phyloP scores from a whole-genome alignment of 2,329 filamentous ascomycete species.

The Tricladium varicosporioides region DNA sequence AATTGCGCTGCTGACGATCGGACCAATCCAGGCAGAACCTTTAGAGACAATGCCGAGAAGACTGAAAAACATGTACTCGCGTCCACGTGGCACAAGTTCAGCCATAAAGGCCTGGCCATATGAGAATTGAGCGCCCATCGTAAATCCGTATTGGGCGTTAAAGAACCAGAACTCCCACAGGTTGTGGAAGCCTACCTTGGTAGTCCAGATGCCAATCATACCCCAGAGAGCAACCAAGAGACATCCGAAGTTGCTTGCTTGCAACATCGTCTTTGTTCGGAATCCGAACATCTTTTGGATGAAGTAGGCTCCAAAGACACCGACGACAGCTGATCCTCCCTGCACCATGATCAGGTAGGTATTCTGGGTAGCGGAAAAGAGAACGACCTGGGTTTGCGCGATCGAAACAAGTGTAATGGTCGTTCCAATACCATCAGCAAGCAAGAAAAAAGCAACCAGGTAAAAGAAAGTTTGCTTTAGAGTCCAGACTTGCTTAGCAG shows the following conservation, averaged over 20 bases:
- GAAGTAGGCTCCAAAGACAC: constrained; percentile 28
- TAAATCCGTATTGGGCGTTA: constrained; percentile 28
- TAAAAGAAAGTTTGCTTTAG: constrained; percentile 33
- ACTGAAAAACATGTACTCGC: constrained; percentile 34
- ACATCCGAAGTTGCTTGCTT: constrained; percentile 28
- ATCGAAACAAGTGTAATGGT: constrained; percentile 28
- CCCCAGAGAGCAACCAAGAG: constrained; percentile 30
- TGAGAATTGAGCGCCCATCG: constrained; percentile 29
- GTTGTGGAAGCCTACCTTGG: constrained; percentile 31
- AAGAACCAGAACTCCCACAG: constrained; percentile 35
- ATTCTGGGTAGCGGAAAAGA: constrained; percentile 29
- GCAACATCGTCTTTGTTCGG: constrained; percentile 32
- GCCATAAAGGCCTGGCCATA: constrained; percentile 35
- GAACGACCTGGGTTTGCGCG: constrained; percentile 31
- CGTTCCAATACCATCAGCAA: constrained; percentile 31
- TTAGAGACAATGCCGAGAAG: constrained; percentile 34
- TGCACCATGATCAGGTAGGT: constrained; percentile 25
- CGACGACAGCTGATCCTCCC: constrained; percentile 20
- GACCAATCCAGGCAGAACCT: constrained; percentile 33
- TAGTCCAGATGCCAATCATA: constrained; percentile 33
- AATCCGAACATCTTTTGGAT: constrained; percentile 28
- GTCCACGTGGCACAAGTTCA: constrained; percentile 30
- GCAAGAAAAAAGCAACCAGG: constrained; percentile 31
- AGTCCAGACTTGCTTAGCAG: constrained; percentile 27
- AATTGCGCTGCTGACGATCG: constrained; percentile 32